phyloP scores from a whole-genome alignment of 805 yeast genomes.

The Osmozyma mogii region DNA sequence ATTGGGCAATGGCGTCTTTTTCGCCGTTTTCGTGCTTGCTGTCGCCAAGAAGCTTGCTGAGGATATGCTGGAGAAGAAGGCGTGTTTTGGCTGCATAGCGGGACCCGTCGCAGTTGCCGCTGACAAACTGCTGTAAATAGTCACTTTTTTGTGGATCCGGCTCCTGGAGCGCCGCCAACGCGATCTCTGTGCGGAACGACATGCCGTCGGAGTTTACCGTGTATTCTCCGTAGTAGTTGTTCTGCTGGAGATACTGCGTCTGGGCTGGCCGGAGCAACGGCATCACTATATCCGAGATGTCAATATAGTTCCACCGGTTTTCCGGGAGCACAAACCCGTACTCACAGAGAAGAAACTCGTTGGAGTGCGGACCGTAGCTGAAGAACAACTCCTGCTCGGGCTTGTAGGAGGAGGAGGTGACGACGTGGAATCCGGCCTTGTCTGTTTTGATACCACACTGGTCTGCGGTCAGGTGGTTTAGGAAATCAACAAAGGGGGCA shows the following conservation, averaged over 20 bases:
- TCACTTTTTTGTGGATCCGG: constrained; percentile 20
- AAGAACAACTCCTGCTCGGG: constrained; percentile 54
- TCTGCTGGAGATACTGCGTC: constrained; percentile 36
- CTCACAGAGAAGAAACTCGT: constrained; percentile 74
- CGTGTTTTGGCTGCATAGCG: constrained; percentile 25
- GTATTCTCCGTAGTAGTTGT: constrained; percentile 67
- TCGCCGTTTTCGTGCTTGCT: constrained; percentile 15
- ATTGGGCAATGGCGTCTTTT: constrained; percentile 15
- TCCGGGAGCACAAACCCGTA: constrained; percentile 66
- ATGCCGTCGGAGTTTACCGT: constrained; percentile 45
- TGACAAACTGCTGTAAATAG: constrained; percentile 29
- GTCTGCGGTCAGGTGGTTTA: constrained; percentile 60
- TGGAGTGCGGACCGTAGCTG: constrained; percentile 84
- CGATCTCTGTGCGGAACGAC: constrained; percentile 72
- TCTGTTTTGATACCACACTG: constrained; percentile 46
- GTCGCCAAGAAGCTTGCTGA: constrained; percentile 19
- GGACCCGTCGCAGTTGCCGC: constrained; percentile 44
- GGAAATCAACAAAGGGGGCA: constrained; percentile 86
- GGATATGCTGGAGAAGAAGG: constrained; percentile 23
- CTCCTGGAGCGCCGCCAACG: constrained; percentile 51
- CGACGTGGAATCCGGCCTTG: constrained; percentile 45
- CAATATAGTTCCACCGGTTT: constrained; percentile 67
- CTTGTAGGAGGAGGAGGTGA: constrained; percentile 20
- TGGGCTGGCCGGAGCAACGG: constrained; percentile 30
- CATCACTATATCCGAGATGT: constrained; percentile 42